These are phyloP conservation scores for Byssochlamys sp. DNA, from an alignment of 2,329 filamentous ascomycete species.

Conservation along the genomic window DNA sequence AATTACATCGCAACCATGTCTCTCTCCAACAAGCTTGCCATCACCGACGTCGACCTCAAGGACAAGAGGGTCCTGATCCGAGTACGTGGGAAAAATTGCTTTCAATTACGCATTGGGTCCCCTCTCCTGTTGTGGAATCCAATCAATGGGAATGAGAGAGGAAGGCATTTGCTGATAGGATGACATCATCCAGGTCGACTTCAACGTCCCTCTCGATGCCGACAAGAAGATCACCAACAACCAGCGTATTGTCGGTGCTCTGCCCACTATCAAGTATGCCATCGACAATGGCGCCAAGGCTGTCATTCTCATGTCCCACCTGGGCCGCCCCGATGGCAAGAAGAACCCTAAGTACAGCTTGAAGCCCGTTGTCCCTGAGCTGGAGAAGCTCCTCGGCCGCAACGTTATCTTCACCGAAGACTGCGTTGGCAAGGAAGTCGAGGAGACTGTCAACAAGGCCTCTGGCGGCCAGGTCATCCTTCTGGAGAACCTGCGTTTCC, in stretches of 20 bases:
- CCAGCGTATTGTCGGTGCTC: conserved; percentile 92
- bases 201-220: conserved; percentile 94
- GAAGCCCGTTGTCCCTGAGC: conserved; percentile 79
- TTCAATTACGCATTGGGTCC: conserved; percentile 8
- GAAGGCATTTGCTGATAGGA: neutral
- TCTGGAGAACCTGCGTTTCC: conserved; percentile 96
- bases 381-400: conserved; percentile 80
- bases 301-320: conserved; percentile 95
- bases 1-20: conserved; percentile 55
- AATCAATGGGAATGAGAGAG: neutral
- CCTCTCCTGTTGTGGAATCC: neutral
- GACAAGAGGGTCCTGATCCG: conserved; percentile 96
- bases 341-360: conserved; percentile 88
- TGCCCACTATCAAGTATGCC: conserved; percentile 91
- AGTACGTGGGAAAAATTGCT: conserved; percentile 46
- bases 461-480: conserved; percentile 74
- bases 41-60: conserved; percentile 93
- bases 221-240: conserved; percentile 94
- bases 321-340: conserved; percentile 88
- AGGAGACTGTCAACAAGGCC: conserved; percentile 78
- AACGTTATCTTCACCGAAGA: conserved; percentile 81
- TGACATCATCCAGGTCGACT: conserved; percentile 65
- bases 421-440: conserved; percentile 79
- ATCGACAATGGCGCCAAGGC: conserved; percentile 82
- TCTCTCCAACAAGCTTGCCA: conserved; percentile 95